These are phyloP conservation scores for Mortierella sp. DNA, from an alignment of 371 early-diverging fungal genomes.

Conservation along the genomic window DNA sequence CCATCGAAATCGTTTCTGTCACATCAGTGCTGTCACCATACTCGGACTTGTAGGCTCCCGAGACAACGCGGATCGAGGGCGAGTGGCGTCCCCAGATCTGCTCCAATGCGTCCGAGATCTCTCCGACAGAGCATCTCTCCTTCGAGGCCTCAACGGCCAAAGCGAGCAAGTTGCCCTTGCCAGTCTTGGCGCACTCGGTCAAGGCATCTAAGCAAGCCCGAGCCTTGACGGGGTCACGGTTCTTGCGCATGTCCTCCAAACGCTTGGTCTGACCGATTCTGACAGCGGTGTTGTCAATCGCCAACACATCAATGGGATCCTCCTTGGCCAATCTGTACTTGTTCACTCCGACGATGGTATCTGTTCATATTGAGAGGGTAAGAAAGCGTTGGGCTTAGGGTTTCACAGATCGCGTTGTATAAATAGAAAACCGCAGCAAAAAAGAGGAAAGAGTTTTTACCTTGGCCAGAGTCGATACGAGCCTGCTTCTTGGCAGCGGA, in stretches of 20 bases:
- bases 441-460: conserved; percentile 40
- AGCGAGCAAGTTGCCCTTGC: conserved; percentile 78
- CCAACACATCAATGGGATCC: conserved; percentile 78
- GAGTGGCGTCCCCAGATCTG: conserved; percentile 85
- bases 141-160: conserved; percentile 74
- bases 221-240: conserved; percentile 68
- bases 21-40: conserved; percentile 79
- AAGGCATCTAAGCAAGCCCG: conserved; percentile 69
- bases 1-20: conserved; percentile 67
- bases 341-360: conserved; percentile 90
- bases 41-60: conserved; percentile 87
- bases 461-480: conserved; percentile 84
- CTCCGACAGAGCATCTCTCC: conserved; percentile 85
- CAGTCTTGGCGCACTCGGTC: conserved; percentile 73
- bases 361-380: conserved; percentile 48
- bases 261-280: conserved; percentile 74
- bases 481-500: conserved; percentile 89
- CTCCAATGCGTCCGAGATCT: conserved; percentile 86
- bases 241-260: conserved; percentile 65
- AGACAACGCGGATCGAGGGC: conserved; percentile 81
- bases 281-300: conserved; percentile 85
- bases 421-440: neutral
- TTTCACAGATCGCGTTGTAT: neutral
- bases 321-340: conserved; percentile 82
- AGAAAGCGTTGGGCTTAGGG: no score